Evolutionary conservation across 2,329 filamentous ascomycete species (phyloP), one percentile per base, ranked within the genome.

Genomic region (Chalara sp.): DNA sequence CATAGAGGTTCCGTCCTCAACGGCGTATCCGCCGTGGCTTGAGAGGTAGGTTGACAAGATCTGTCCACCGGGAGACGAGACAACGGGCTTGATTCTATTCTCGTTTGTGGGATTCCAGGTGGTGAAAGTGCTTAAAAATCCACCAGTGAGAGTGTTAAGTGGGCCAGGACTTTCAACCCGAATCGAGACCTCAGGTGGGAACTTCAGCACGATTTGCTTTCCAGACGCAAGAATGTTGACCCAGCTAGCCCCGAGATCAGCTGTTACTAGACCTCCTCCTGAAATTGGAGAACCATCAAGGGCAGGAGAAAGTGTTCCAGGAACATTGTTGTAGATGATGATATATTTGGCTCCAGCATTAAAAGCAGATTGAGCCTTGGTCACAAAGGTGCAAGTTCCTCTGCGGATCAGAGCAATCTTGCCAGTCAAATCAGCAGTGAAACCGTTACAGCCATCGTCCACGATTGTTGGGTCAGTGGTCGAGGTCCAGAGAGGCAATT

Each of bases 1-100:
- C 66, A 68, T 68, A 7, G 63, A 66, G 3, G 66, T 68, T 1
- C 65, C 66, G 6, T 59, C 61, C n/a, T 67, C 58, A 30, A 67
- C 62, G 2, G 63, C 61, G n/a, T 66, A 69, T 30, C 59, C 59
- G 2, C 59, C 59, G 6, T 32, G 5, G 32, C 44, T 30, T 10
- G 37, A 29, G 12, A 57, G 54, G 5, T 59, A 57, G 0, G 67
- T 67, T 4, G 65, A 63, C 12, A 68, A 55, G 8, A 68, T 66
- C 29, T 58, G 53, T 2, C 64, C 63, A 1, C 67, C 66, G 0
- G 66, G 66, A 5, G 61, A 65, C 6, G 64, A 61, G 2, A 54
- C 47, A 6, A 40, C 21, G 3, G 49, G 49, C 28, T 52, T 51
- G 12, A 51, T 39, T 2, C 32, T 29, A 5, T 45, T 49, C 32